Percentiles rank a stretch among this genome's conserved stretches.
Conservation (phyloP, 2,329 filamentous ascomycete species). For the Ophiostoma sp. region DNA sequence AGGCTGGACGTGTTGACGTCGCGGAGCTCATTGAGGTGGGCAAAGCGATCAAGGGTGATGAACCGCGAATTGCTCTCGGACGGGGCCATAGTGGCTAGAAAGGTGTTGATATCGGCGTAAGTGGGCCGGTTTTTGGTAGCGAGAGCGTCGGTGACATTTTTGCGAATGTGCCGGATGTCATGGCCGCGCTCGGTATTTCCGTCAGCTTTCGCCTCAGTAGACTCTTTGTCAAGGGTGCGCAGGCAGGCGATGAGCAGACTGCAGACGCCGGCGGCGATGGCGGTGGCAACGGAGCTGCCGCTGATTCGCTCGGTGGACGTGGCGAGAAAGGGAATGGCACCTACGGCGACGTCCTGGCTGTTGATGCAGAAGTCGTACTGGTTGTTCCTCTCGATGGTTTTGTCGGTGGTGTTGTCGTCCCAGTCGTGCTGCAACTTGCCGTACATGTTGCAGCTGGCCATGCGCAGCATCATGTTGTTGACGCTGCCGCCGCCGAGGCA, state of each 20-base stretch:
- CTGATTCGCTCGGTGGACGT: constrained; percentile 20
- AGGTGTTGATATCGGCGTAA: not conserved
- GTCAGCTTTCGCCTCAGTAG: not conserved
- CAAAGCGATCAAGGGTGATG: constrained; percentile 14
- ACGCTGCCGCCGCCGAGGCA: not conserved
- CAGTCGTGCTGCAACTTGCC: constrained; percentile 22
- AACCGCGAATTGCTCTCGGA: constrained; percentile 1
- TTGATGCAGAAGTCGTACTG: constrained; percentile 24
- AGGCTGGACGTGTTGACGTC: constrained; percentile 10
- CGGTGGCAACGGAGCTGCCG: constrained; percentile 26
- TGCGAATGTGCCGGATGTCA: no score
- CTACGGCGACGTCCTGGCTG: constrained; percentile 21
- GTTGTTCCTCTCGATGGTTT: not conserved
- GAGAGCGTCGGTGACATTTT: not conserved
- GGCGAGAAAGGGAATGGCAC: constrained; percentile 24
- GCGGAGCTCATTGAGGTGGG: constrained; percentile 12
- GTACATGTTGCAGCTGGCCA: constrained; percentile 25
- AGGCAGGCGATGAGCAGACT: constrained; percentile 34
- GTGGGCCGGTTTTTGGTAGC: not conserved
- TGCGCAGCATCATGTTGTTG: not conserved
- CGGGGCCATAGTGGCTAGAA: constrained; percentile 1
- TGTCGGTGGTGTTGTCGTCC: not conserved
- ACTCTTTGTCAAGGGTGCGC: constrained; percentile 11
- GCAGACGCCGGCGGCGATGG: constrained; percentile 30
- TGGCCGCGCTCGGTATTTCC: not conserved